Evolutionary conservation across 1,284 basidiomycete genomes (phyloP).

Genomic region (Fomitopsis palustris): DNA sequence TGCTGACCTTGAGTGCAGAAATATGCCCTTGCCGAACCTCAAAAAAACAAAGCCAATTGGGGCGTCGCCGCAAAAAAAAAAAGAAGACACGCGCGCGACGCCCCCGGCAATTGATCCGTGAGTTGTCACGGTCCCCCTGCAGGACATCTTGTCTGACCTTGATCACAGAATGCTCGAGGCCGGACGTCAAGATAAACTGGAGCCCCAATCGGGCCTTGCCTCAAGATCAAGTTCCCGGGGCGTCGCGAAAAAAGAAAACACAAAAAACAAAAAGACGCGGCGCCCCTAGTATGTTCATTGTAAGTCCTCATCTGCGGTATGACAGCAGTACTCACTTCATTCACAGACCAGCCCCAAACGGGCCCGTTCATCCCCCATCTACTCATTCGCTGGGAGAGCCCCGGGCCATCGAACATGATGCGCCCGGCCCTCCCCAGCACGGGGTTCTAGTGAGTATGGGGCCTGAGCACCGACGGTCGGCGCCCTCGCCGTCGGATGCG

Average conservation of each 20-base stretch:
- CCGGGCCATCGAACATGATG: too few species aligned
- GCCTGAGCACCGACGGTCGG: not conserved
- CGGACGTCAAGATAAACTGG: not conserved
- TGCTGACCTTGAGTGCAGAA: not conserved
- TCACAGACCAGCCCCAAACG: too few species aligned
- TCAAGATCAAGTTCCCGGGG: not conserved
- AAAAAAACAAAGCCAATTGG: not conserved
- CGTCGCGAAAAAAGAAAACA: not conserved
- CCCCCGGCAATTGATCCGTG: not conserved
- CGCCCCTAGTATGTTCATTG: not conserved
- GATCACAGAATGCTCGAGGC: not conserved
- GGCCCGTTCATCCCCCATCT: too few species aligned
- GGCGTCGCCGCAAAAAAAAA: not conserved
- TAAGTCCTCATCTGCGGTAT: not conserved
- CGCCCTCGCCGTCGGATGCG: not conserved
- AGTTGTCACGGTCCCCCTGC: not conserved
- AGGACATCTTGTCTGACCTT: not conserved
- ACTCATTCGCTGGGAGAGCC: too few species aligned
- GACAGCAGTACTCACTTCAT: too few species aligned
- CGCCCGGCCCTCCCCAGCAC: too few species aligned
- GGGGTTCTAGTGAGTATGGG: not conserved
- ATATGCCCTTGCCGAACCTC: not conserved
- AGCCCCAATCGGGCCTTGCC: not conserved
- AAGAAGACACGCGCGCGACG: not conserved
- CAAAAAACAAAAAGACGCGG: not conserved